These are phyloP conservation scores for Annona squamosa DNA, from an alignment of 164 flowering plant genomes.

Conservation along the genomic window DNA sequence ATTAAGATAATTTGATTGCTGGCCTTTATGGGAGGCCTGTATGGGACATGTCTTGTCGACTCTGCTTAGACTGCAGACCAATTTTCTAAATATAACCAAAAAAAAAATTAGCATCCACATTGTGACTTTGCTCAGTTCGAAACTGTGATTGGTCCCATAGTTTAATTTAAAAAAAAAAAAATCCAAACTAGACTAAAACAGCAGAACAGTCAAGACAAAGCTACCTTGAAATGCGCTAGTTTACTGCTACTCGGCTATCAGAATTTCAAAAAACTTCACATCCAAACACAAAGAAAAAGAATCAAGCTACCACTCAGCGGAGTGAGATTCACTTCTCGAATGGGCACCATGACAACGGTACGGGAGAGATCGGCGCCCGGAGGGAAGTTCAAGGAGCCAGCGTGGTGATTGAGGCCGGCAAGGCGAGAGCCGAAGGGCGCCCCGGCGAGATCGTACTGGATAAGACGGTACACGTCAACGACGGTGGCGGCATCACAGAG, in stretches of 20 bases:
- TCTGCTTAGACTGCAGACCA: too few relatives aligned
- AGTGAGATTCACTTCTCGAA: constrained; percentile 56
- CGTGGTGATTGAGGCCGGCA: constrained; percentile 80
- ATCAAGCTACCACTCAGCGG: constrained; percentile 47
- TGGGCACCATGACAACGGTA: constrained; percentile 60
- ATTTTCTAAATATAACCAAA: too few relatives aligned
- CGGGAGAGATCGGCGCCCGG: constrained; percentile 75
- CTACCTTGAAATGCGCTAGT: not conserved
- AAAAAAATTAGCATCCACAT: too few relatives aligned
- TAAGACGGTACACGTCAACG: constrained; percentile 90
- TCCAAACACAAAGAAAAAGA: not conserved
- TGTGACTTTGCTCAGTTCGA: too few relatives aligned
- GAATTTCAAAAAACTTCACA: not conserved
- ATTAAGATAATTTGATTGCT: too few relatives aligned
- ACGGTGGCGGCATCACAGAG: constrained; percentile 92
- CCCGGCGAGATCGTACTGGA: constrained; percentile 92
- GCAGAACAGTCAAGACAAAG: not conserved
- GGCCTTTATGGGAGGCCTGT: too few relatives aligned
- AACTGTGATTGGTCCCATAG: too few relatives aligned
- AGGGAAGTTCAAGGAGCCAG: constrained; percentile 49
- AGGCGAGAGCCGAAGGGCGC: constrained; percentile 87
- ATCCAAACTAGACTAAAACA: not conserved
- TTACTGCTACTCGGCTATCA: not conserved
- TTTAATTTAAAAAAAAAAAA: too few relatives aligned
- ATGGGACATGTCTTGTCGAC: too few relatives aligned